phyloP scores from a whole-genome alignment of 306 rosid genomes.

The Rubus parviflorus region DNA sequence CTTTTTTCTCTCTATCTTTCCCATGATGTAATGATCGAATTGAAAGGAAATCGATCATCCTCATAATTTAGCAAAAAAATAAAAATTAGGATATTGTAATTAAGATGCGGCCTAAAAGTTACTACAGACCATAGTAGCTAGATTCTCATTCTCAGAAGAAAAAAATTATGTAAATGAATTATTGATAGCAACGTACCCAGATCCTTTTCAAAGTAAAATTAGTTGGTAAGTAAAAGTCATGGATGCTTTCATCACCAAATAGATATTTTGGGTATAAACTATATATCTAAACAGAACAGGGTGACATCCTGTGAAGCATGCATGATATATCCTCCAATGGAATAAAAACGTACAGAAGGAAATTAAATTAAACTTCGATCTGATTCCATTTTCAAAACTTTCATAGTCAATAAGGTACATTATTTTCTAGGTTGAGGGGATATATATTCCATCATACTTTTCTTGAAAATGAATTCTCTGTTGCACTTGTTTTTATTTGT shows the following conservation, averaged over 20 bases:
- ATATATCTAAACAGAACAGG: background rate
- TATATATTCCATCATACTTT: background rate
- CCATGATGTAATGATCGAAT: background rate
- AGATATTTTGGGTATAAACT: background rate
- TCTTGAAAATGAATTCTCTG: background rate
- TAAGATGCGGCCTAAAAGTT: background rate
- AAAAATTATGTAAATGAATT: background rate
- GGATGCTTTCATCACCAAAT: conserved; percentile 2
- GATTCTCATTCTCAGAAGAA: background rate
- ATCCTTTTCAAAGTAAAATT: background rate
- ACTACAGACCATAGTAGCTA: background rate
- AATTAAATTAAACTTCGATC: no score
- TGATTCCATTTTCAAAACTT: background rate
- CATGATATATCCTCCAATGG: no score
- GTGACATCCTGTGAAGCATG: background rate
- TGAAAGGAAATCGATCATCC: background rate
- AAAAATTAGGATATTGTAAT: background rate
- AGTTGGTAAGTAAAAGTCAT: background rate
- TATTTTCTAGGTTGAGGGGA: conserved; percentile 6
- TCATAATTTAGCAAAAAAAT: background rate
- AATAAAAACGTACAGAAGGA: no score
- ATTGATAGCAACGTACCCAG: conserved; percentile 9
- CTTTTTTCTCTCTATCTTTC: background rate
- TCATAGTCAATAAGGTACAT: background rate
- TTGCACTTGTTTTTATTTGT: background rate